phyloP scores from a whole-genome alignment of 2,329 filamentous ascomycete genomes.

The Xylariaceae sp. region DNA sequence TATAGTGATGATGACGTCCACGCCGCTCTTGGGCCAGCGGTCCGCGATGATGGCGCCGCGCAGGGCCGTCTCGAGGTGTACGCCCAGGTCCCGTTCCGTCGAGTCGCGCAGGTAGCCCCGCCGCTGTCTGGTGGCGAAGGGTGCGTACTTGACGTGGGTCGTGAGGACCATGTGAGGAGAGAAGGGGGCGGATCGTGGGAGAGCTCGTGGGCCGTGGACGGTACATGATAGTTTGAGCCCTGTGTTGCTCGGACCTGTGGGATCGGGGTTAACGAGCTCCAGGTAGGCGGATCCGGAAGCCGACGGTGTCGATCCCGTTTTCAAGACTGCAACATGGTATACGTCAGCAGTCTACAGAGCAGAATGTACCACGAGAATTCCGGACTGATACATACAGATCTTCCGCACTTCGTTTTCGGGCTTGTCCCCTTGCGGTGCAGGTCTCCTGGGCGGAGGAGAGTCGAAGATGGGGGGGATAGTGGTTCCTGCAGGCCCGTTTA shows the following conservation, averaged over 20 bases:
- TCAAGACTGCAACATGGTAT: slow-evolving; percentile 60
- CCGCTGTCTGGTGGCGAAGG: slow-evolving; percentile 79
- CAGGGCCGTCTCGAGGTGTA: slow-evolving; percentile 86
- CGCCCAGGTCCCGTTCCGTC: slow-evolving; percentile 80
- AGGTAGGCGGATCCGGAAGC: slow-evolving; percentile 90
- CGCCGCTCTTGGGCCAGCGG: slow-evolving; percentile 95
- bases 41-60: slow-evolving; percentile 87
- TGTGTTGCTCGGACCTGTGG: slow-evolving; percentile 43
- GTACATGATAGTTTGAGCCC: slow-evolving; percentile 89
- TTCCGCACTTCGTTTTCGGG: slow-evolving; percentile 69
- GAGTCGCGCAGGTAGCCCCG: slow-evolving; percentile 82
- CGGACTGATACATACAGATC: slow-evolving; percentile 61
- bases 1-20: slow-evolving; percentile 91
- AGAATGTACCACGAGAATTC: slow-evolving; percentile 2
- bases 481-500: slow-evolving; percentile 78
- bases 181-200: slow-evolving; percentile 85
- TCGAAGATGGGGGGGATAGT: slow-evolving; percentile 72
- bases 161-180: slow-evolving; percentile 87
- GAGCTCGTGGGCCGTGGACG: slow-evolving; percentile 85
- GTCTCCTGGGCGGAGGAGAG: slow-evolving; percentile 28
- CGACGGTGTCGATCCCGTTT: slow-evolving; percentile 87
- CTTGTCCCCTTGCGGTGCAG: slow-evolving; percentile 49
- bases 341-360: slow-evolving; percentile 4
- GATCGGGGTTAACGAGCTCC: slow-evolving; percentile 52
- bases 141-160: slow-evolving; percentile 93